Base-by-base conservation (phyloP, 139 green algal species). In the Tetradesmus lagerheimii region DNA sequence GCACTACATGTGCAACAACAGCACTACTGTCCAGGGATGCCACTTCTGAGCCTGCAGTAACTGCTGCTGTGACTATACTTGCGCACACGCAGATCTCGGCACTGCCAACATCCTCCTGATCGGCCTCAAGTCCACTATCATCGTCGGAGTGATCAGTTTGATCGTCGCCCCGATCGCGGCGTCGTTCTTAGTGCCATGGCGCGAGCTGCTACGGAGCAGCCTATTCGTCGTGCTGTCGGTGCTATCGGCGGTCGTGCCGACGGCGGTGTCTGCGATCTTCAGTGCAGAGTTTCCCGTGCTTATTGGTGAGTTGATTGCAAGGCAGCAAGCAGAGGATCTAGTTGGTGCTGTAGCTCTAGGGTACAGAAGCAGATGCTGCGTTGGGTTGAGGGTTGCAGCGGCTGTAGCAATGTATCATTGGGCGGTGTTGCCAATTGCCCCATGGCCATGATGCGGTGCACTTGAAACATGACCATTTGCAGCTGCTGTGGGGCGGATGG, bases 251-350 rank as follows among this genome's bases (percentile, higher is more conserved):
- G 78, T 66, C 39, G 6, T 84, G 41, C 39, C 78, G 12, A 84
- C 78, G 39, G 41, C 41, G n/a, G 18, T 84, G 78, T 11, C 57
- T 14, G 18, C 78, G 25, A 66, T 66, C 23, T 84, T 84, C 78
- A 84, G 41, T 23, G 78, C 79, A 29, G 43, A 85, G 29, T 85
- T 85, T 29, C 45, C 79, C 15, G 79, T 85, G 43, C 43, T 71
- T 29, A 85, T 85, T 16, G 79, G 79, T 71, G 4, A 71, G 79
- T 6, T n/a, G 23, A 29, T 37, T 78, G 67, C 25, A 35, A 78
- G 67, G 66, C 27, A 37, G 66, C 27, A 77, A 57, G 45, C 14
- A 57, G 45, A n/a, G n/a, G n/a, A n/a, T n/a, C n/a, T n/a, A n/a
- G n/a, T n/a, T n/a, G n/a, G n/a, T n/a, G n/a, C n/a, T n/a, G n/a